Percentiles rank a stretch among this genome's conserved stretches.
Conservation (phyloP, 257 asterid species). For the Eucommia ulmoides region DNA sequence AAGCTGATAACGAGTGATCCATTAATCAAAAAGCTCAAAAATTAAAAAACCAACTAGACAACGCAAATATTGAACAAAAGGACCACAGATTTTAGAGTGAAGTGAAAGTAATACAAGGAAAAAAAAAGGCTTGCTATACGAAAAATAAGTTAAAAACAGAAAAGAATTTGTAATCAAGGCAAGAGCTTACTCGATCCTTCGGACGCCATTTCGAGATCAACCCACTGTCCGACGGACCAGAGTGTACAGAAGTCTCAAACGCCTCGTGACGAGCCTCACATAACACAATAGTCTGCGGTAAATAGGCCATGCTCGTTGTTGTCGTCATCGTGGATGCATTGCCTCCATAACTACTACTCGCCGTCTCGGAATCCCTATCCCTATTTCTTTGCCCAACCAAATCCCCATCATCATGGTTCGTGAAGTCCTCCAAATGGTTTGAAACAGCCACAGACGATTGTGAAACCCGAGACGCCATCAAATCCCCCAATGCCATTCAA, state of each 20-base stretch:
- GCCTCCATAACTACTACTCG: constrained; percentile 45
- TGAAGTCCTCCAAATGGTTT: constrained; percentile 54
- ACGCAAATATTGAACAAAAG: no score
- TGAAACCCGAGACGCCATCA: constrained; percentile 88
- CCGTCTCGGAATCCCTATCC: constrained; percentile 56
- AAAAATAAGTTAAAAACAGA: no score
- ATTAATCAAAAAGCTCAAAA: no score
- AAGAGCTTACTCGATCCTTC: constrained; percentile 60
- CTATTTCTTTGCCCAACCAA: constrained; percentile 13
- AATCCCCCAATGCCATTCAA: constrained; percentile 98
- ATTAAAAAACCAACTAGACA: no score
- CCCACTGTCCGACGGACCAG: constrained; percentile 86
- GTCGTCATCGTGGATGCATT: constrained; percentile 36
- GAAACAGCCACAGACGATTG: constrained; percentile 55
- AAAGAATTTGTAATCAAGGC: no score
- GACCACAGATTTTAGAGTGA: no score
- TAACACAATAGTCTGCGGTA: constrained; percentile 80
- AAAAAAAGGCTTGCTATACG: no score
- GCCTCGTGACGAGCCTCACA: constrained; percentile 92
- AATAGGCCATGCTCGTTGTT: constrained; percentile 71
- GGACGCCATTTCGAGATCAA: constrained; percentile 95
- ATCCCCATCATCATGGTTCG: constrained; percentile 25
- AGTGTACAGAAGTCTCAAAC: constrained; percentile 66
- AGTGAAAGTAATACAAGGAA: no score
- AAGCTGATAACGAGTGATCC: no score